phyloP scores from a whole-genome alignment of 768 basidiomycete genomes.

The Porphyrellus cyaneotinctus region DNA sequence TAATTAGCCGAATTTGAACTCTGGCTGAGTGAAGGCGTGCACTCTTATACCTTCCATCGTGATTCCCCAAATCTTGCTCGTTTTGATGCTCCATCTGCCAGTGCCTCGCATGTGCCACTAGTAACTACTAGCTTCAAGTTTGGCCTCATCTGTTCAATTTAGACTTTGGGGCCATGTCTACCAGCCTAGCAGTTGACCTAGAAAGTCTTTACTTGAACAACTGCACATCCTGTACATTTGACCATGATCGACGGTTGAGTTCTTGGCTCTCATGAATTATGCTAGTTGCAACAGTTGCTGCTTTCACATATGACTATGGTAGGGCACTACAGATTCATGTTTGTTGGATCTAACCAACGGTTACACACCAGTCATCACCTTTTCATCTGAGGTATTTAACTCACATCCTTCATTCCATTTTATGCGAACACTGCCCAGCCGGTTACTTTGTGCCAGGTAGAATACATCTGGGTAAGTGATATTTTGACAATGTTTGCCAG shows the following conservation, averaged over 20 bases:
- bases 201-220: constrained; percentile 5
- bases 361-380: constrained; percentile 7
- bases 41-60: too few relatives aligned
- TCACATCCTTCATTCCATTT: background rate
- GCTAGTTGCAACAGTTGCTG: constrained; percentile 1
- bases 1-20: background rate
- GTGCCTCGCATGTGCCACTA: too few relatives aligned
- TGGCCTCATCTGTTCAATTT: too few relatives aligned
- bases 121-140: background rate
- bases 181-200: background rate
- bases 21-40: too few relatives aligned
- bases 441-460: background rate
- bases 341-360: background rate
- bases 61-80: background rate
- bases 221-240: constrained; percentile 2
- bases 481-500: background rate
- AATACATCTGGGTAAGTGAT: constrained; percentile 6
- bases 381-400: constrained; percentile 4
- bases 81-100: background rate
- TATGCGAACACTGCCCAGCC: background rate
- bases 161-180: constrained; percentile 1
- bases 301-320: constrained; percentile 5
- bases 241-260: background rate
- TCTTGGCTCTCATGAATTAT: background rate
- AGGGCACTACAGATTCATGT: background rate